Evolutionary conservation across 1,139 yeast species (phyloP).

Genomic region (Hemisphaericaspora xylofermentans): DNA sequence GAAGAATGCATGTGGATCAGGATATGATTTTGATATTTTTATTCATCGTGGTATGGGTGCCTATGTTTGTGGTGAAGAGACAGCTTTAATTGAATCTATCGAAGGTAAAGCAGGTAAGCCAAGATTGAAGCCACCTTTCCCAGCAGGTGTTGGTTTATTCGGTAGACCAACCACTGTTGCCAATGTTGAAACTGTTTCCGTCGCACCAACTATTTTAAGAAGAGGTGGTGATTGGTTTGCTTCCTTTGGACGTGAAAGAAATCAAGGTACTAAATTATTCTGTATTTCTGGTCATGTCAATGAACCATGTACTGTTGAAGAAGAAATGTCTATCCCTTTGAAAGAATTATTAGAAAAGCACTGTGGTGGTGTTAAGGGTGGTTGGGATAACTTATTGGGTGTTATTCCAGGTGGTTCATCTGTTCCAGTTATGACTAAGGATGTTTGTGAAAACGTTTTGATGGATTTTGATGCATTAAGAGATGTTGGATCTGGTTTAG

Average conservation of each 20-base stretch:
- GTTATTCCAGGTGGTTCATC: conserved; percentile 90
- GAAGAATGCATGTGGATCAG: conserved; percentile 82
- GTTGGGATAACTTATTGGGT: conserved; percentile 86
- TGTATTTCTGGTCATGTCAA: conserved; percentile 89
- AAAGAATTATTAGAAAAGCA: conserved; percentile 79
- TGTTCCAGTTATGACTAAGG: conserved; percentile 74
- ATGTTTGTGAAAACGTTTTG: conserved; percentile 61
- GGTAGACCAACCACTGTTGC: conserved; percentile 91
- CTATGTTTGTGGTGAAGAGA: conserved; percentile 87
- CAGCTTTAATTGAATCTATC: conserved; percentile 79
- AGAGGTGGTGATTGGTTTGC: conserved; percentile 89
- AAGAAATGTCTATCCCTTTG: conserved; percentile 87
- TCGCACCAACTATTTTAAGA: conserved; percentile 83
- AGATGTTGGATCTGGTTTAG: conserved; percentile 83
- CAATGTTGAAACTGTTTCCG: conserved; percentile 86
- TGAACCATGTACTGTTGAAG: conserved; percentile 90
- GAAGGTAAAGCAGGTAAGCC: conserved; percentile 95
- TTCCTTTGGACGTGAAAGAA: conserved; percentile 79
- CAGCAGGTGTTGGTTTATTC: conserved; percentile 87
- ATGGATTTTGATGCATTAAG: conserved; percentile 87
- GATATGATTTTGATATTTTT: conserved; percentile 77
- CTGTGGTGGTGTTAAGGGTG: conserved; percentile 88
- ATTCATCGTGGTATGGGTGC: conserved; percentile 93
- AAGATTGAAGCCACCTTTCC: conserved; percentile 90
- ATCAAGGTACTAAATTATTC: conserved; percentile 75